Evolutionary conservation across 345 rosid genomes (phyloP), one percentile per base, ranked within the genome.

Genomic region (Lumnitzera littorea): DNA sequence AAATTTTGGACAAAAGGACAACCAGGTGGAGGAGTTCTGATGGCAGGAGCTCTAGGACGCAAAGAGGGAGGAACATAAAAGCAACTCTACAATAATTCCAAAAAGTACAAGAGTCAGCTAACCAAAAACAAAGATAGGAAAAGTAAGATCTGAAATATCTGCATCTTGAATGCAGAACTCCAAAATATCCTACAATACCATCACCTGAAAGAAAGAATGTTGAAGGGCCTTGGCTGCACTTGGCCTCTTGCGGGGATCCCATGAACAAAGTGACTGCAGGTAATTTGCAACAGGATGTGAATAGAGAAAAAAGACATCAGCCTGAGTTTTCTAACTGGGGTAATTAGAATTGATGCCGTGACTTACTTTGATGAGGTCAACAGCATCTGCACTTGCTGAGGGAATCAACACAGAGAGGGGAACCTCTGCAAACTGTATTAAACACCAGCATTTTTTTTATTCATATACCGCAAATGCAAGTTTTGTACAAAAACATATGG

Each of bases 11-110:
- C 41, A 46, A 46, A 24, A 31, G 66, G 69, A 49, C 43, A 50
- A 80, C 96, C 90, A 63, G 91, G 74, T 13, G 90, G 88, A 58
- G 92, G 89, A 9, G 91, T 86, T 67, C 94, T 74, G 55, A 71
- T 56, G 47, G 47, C 31, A 36, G 53, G 10, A 3, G 36, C 24
- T 55, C 57, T 64, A 3, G 62, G 29, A 24, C 66, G 69, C 10
- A 63, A 69, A 31, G 67, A 53, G 14, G 50, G 70, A 15, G 73
- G 73, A 57, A 68, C 51, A 48, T 56, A 64, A 25, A 50, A 60
- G 63, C 73, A 73, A 41, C 66, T 63, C 55, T 63, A 50, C 60
- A 47, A 55, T 27, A 27, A 27, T 27, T 27, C 31, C 16, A 51
- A 54, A 60, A 47, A 47, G 47, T 2, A 54, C 15, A 12, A 17